A percentile compares a stretch with the other conserved stretches of the same genome.
Evolutionary conservation across 2,329 filamentous ascomycete species (phyloP).

Genomic region (Drechmeria coniospora): DNA sequence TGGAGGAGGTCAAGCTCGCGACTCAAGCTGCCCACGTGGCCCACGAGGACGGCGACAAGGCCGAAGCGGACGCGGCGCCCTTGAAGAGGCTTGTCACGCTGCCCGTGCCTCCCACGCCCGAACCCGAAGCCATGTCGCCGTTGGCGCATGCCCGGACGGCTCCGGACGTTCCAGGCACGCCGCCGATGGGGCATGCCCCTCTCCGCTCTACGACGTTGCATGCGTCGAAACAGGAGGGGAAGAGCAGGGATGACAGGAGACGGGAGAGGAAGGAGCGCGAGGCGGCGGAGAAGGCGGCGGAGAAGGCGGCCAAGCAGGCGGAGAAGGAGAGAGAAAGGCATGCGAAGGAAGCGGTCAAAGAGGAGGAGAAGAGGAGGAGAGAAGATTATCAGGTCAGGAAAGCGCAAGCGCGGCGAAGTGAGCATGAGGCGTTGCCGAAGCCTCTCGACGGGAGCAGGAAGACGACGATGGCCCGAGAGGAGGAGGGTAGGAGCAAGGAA

Average conservation of each 20-base stretch:
- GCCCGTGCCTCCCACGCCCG: slow-evolving; percentile 27
- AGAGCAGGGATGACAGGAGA: slow-evolving; percentile 45
- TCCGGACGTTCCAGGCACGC: slow-evolving; percentile 21
- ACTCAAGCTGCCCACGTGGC: slow-evolving; percentile 41
- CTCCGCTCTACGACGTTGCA: slow-evolving; percentile 7
- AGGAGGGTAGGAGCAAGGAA: slow-evolving; percentile 24
- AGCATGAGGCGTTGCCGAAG: slow-evolving; percentile 45
- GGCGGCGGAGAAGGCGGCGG: slow-evolving; percentile 37
- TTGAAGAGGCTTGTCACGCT: slow-evolving; percentile 36
- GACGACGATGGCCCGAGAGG: slow-evolving; percentile 40
- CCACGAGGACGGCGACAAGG: slow-evolving; percentile 29
- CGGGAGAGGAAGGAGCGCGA: slow-evolving; percentile 55
- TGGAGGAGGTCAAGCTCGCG: slow-evolving; percentile 43
- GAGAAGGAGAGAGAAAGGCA: slow-evolving; percentile 20
- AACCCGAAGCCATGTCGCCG: slow-evolving; percentile 37
- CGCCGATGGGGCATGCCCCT: slow-evolving; percentile 2
- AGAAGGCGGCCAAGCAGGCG: slow-evolving; percentile 32
- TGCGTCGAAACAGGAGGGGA: slow-evolving; percentile 13
- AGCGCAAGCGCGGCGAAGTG: slow-evolving; percentile 35
- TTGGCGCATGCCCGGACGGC: slow-evolving; percentile 55
- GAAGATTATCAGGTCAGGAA: slow-evolving; percentile 41
- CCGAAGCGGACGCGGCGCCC: slow-evolving; percentile 25
- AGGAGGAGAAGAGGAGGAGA: slow-evolving; percentile 21
- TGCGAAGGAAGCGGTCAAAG: too few relatives aligned
- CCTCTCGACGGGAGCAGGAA: slow-evolving; percentile 53